phyloP scores from a whole-genome alignment of 2,329 filamentous ascomycete species.

The Epichloe bromicola region DNA sequence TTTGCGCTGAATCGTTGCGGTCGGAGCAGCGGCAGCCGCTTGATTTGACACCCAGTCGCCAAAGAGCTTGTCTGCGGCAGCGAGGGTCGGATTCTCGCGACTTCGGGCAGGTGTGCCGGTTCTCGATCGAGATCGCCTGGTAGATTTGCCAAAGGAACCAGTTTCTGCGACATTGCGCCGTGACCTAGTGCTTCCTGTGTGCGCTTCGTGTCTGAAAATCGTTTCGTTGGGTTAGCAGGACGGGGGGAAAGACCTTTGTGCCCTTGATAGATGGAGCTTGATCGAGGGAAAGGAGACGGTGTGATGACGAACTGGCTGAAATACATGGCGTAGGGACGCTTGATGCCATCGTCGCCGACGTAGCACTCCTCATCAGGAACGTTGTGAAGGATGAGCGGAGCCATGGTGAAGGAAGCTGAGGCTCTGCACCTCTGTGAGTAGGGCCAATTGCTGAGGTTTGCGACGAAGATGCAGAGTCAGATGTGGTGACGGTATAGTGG shows the following conservation, averaged over 20 bases:
- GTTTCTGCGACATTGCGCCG: conserved; percentile 45
- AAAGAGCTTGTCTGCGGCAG: conserved; percentile 49
- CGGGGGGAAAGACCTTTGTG: not conserved
- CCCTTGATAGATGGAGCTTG: conserved; percentile 6
- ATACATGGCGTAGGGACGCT: conserved; percentile 53
- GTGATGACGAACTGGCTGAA: conserved; percentile 42
- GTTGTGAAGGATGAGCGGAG: conserved; percentile 54
- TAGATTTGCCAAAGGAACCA: conserved; percentile 56
- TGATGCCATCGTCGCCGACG: conserved; percentile 50
- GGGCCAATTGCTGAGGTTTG: not conserved
- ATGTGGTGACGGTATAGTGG: not conserved
- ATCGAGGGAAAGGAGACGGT: not conserved
- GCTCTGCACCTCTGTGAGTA: not conserved
- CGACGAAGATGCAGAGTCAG: not conserved
- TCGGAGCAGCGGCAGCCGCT: conserved; percentile 19
- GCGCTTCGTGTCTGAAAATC: conserved; percentile 36
- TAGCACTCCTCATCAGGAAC: conserved; percentile 57
- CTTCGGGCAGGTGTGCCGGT: conserved; percentile 43
- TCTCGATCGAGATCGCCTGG: conserved; percentile 46
- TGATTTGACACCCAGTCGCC: conserved; percentile 42
- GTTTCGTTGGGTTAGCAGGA: not conserved
- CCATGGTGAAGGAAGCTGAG: conserved; percentile 29
- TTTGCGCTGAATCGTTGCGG: conserved; percentile 21
- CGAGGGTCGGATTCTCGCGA: conserved; percentile 48
- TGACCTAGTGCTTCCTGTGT: conserved; percentile 32